phyloP scores from a whole-genome alignment of 768 basidiomycete species.

The Russula lepida region DNA sequence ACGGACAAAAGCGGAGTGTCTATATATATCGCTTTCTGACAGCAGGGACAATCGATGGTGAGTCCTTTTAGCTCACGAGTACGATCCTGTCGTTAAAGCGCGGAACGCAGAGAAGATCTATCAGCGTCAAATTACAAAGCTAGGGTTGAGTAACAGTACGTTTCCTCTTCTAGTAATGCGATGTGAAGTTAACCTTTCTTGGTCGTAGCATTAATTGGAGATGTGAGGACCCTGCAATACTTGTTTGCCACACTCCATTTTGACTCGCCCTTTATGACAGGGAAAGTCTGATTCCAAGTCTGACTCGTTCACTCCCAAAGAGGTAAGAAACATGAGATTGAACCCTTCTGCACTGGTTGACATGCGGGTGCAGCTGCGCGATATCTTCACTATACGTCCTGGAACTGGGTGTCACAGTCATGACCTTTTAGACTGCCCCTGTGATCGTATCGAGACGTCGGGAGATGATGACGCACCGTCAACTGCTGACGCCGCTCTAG shows the following conservation, averaged over 20 bases:
- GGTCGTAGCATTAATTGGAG: constrained; percentile 58
- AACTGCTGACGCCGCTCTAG: neutral
- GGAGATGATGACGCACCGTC: neutral
- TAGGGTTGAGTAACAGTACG: constrained; percentile 81
- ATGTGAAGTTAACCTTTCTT: constrained; percentile 2
- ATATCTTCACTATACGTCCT: constrained; percentile 83
- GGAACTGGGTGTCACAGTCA: constrained; percentile 85
- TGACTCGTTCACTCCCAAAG: constrained; percentile 81
- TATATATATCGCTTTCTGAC: constrained; percentile 86
- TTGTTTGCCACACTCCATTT: constrained; percentile 16
- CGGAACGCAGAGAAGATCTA: constrained; percentile 68
- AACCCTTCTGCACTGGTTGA: constrained; percentile 10
- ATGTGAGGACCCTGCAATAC: constrained; percentile 34
- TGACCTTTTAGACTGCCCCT: constrained; percentile 79
- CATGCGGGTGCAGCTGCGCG: constrained; percentile 53
- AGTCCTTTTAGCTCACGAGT: neutral
- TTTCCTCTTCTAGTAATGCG: constrained; percentile 23
- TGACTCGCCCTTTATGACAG: constrained; percentile 22
- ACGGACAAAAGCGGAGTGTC: constrained; percentile 89
- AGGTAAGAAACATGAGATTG: constrained; percentile 41
- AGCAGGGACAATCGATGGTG: constrained; percentile 84
- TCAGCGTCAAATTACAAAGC: constrained; percentile 90
- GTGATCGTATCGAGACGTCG: constrained; percentile 29
- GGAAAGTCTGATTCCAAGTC: constrained; percentile 52
- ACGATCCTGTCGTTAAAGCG: neutral